Base-by-base conservation (phyloP, 805 yeast genomes). In the Jamesozyma rosinii region DNA sequence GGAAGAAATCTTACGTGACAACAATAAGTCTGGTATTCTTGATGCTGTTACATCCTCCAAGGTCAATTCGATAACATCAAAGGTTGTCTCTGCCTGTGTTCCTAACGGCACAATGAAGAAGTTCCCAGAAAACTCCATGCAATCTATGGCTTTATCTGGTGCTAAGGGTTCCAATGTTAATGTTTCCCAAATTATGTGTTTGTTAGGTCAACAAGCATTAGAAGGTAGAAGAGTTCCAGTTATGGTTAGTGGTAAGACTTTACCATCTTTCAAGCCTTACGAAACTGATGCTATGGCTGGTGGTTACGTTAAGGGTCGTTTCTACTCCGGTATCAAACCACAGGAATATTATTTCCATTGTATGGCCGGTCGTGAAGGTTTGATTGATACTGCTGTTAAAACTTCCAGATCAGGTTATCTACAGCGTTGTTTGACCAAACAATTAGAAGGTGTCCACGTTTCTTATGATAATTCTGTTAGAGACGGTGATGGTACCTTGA, bases 321-420 rank as follows among this genome's bases (percentile, higher is more conserved):
- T 92, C 79, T 94, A 87, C 65, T 87, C 97, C 34, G 98, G 98
- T 66, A 84, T 92, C 54, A 79, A 86, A 64, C 98, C 98, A 4
- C 99, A 92, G 68, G 99, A 92, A 66, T 92, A 94, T 68, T 92
- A 89, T 64, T 92, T 94, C 92, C 99, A 92, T 70, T 92, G 97
- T 74, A 92, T 92, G 98, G 98, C 99, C 44, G 99, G 99, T 69
- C 83, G 99, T 73, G 99, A 92, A 74, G 99, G 99, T 71, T 77
- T 92, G 60, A 92, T 92, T 70, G 99, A 92, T 75, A 92, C 99
- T 47, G 98, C 99, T 40, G 99, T 92, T 51, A 92, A 92, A 69
- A 92, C 99, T 9, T 86, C 97, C 18, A 81, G 96, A 69, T 89
- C 97, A 47, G 99, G 99, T 61, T 92, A 92, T 68, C 75, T 92